phyloP scores from a whole-genome alignment of 2,329 filamentous ascomycete genomes.

The Coleophoma crateriformis region DNA sequence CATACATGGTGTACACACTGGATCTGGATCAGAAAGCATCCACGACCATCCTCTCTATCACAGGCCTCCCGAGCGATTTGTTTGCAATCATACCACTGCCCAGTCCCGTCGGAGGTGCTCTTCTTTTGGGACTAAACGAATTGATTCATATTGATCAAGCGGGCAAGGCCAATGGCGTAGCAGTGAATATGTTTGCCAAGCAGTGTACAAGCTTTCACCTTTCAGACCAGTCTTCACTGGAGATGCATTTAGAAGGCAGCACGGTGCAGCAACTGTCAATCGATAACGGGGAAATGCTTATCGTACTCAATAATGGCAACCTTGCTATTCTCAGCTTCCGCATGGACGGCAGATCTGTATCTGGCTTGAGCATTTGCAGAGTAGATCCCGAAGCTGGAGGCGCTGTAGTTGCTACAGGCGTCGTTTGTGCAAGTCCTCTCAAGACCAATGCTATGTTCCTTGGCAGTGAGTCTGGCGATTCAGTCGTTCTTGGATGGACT shows the following conservation, averaged over 20 bases:
- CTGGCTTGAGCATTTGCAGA: constrained; percentile 69
- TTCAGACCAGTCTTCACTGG: constrained; percentile 77
- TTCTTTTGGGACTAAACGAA: constrained; percentile 84
- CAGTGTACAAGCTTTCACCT: constrained; percentile 79
- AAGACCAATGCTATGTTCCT: constrained; percentile 70
- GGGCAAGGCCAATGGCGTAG: constrained; percentile 87
- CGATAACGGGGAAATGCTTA: constrained; percentile 76
- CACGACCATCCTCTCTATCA: constrained; percentile 84
- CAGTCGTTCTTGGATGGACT: constrained; percentile 75
- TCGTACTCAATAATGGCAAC: constrained; percentile 71
- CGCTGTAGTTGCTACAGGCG: constrained; percentile 50
- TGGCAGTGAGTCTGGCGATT: constrained; percentile 80
- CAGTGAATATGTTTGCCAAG: constrained; percentile 85
- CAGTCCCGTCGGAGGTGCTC: constrained; percentile 78
- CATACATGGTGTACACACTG: constrained; percentile 91
- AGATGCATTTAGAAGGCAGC: constrained; percentile 76
- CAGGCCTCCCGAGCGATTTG: constrained; percentile 80
- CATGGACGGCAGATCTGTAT: constrained; percentile 86
- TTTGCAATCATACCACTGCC: constrained; percentile 78
- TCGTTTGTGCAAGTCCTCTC: constrained; percentile 66
- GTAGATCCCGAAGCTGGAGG: constrained; percentile 61
- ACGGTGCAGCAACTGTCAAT: constrained; percentile 69
- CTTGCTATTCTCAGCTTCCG: constrained; percentile 75
- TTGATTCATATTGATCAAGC: constrained; percentile 94
- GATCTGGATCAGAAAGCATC: constrained; percentile 91